phyloP scores from a whole-genome alignment of 306 rosid genomes.

The Rosa multiflora region DNA sequence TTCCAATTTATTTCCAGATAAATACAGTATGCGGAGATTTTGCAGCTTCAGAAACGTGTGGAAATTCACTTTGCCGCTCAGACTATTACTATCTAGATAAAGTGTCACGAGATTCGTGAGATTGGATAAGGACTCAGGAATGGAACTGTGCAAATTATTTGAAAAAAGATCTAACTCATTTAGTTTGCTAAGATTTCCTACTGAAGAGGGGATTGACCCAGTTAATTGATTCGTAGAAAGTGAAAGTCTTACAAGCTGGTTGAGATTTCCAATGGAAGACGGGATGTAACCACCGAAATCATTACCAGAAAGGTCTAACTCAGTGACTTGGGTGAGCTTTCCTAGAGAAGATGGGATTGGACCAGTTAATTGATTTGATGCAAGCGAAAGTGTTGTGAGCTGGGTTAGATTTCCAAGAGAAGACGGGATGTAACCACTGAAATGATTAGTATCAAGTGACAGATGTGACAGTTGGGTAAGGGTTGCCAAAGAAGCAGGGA shows the following conservation, averaged over 20 bases:
- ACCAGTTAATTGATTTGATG: background rate
- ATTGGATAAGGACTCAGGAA: conserved; percentile 11
- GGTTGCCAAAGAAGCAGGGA: conserved; percentile 10
- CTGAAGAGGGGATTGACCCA: background rate
- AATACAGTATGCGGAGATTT: background rate
- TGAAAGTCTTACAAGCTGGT: background rate
- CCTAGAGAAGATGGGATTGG: conserved; percentile 13
- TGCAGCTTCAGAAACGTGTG: background rate
- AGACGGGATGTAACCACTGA: background rate
- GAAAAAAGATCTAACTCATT: accelerated
- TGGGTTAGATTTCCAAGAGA: conserved; percentile 1
- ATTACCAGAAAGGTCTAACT: background rate
- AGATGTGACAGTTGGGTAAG: background rate
- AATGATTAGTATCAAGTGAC: background rate
- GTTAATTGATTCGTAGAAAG: background rate
- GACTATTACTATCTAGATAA: background rate
- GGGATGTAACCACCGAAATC: background rate
- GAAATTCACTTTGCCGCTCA: background rate
- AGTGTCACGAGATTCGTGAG: background rate
- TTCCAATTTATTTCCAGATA: background rate
- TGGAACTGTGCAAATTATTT: background rate
- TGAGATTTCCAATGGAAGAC: background rate
- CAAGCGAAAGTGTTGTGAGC: background rate
- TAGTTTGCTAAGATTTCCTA: conserved; percentile 10
- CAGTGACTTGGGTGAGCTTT: conserved; percentile 1